A percentile compares a stretch with the other conserved stretches of the same genome.
phyloP scores from a whole-genome alignment of 352 stramenopile genomes.

The Phytophthora citrophthora region DNA sequence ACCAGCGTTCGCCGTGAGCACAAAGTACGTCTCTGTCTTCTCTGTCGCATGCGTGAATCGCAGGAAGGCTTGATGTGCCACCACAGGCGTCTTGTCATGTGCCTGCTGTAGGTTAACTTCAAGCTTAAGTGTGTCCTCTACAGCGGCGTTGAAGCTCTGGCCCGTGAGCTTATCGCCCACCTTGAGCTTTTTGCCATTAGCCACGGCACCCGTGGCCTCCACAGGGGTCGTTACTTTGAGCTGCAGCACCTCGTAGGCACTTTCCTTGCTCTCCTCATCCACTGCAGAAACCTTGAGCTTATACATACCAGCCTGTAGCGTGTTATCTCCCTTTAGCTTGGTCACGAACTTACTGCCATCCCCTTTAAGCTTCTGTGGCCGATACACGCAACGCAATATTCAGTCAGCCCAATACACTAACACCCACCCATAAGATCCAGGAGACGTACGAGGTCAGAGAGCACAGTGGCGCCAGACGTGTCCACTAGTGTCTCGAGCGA shows the following conservation, averaged over 20 bases:
- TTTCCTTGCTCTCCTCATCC: constrained; percentile 49
- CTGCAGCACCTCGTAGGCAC: constrained; percentile 65
- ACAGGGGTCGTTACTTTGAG: constrained; percentile 82
- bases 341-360: constrained; percentile 68
- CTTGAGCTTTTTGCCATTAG: constrained; percentile 63
- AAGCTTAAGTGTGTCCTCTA: constrained; percentile 61
- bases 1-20: constrained; percentile 51
- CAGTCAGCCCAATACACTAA: background rate
- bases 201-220: constrained; percentile 50
- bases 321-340: constrained; percentile 45
- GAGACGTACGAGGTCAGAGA: constrained; percentile 61
- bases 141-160: constrained; percentile 63
- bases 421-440: too few relatives aligned
- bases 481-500: constrained; percentile 77
- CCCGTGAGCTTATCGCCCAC: constrained; percentile 60
- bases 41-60: constrained; percentile 66
- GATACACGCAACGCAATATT: background rate
- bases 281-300: constrained; percentile 78
- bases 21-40: constrained; percentile 78
- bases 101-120: constrained; percentile 65
- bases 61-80: constrained; percentile 82
- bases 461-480: constrained; percentile 59
- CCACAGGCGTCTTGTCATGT: constrained; percentile 59
- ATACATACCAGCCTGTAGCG: constrained; percentile 72
- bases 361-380: constrained; percentile 59